phyloP scores from a whole-genome alignment of 306 rosid species.

The Chamaecrista fasciculata region DNA sequence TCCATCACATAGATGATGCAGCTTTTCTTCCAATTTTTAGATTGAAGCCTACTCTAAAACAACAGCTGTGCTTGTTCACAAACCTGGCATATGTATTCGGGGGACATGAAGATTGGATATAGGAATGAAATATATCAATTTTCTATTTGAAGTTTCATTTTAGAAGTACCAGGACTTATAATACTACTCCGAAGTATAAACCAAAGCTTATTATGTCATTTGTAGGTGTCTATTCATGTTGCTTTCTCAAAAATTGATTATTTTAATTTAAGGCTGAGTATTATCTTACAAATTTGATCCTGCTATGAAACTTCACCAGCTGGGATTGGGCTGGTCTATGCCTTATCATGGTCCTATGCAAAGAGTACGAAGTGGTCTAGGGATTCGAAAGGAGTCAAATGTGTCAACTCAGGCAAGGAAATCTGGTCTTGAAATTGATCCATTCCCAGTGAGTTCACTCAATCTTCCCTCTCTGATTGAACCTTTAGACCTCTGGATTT shows the following conservation, averaged over 20 bases:
- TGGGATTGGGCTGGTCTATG: conserved; percentile 75
- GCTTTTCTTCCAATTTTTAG: conserved; percentile 38
- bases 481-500: conserved; percentile 10
- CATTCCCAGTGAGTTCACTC: conserved; percentile 49
- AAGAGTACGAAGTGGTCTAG: conserved; percentile 45
- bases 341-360: conserved; percentile 62
- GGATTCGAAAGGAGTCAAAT: conserved; percentile 39
- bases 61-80: conserved; percentile 92
- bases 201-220: not conserved
- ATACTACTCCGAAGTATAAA: not conserved
- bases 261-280: conserved; percentile 64
- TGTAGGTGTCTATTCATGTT: conserved; percentile 1
- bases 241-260: conserved; percentile 24
- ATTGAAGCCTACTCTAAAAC: conserved; percentile 85
- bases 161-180: not conserved
- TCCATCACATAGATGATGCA: not conserved
- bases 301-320: conserved; percentile 76
- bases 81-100: conserved; percentile 86
- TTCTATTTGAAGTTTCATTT: conserved; percentile 16
- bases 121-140: not conserved
- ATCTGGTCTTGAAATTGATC: conserved; percentile 40
- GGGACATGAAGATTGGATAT: conserved; percentile 30
- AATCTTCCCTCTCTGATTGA: conserved; percentile 18
- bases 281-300: conserved; percentile 80
- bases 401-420: conserved; percentile 56